Evolutionary conservation across 192 early-diverging fungal species (phyloP).

Genomic region (Backusella mclennaniae): DNA sequence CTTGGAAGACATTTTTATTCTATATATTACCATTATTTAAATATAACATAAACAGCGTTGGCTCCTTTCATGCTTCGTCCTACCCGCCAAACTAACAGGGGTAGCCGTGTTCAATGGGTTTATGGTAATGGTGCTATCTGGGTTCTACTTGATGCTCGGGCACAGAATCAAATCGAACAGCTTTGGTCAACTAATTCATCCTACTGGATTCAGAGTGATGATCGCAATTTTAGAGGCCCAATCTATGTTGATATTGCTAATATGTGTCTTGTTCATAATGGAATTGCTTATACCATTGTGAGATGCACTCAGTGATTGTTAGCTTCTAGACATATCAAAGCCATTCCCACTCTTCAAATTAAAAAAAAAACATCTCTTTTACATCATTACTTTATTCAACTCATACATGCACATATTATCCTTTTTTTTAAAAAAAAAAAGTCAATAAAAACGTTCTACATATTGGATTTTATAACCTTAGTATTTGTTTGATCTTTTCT

Average conservation of each 20-base stretch:
- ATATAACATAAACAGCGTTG: neutral
- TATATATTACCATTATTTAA: neutral
- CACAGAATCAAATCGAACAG: neutral
- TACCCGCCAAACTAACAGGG: neutral
- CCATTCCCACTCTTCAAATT: no score
- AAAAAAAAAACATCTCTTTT: neutral
- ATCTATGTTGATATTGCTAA: neutral
- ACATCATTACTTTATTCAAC: neutral
- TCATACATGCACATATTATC: no score
- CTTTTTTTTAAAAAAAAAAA: no score
- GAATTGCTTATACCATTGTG: neutral
- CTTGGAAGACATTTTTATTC: neutral
- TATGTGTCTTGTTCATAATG: neutral
- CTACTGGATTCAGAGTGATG: neutral
- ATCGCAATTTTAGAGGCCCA: neutral
- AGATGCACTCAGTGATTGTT: neutral
- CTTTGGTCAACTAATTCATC: neutral
- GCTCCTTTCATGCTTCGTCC: neutral
- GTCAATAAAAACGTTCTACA: no score
- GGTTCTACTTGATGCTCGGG: neutral
- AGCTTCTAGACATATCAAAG: neutral
- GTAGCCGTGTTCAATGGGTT: neutral
- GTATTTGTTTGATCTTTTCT: no score
- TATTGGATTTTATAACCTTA: no score
- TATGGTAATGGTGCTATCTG: neutral